Conservation (phyloP, 306 rosid genomes). For the Fragaria iinumae region DNA sequence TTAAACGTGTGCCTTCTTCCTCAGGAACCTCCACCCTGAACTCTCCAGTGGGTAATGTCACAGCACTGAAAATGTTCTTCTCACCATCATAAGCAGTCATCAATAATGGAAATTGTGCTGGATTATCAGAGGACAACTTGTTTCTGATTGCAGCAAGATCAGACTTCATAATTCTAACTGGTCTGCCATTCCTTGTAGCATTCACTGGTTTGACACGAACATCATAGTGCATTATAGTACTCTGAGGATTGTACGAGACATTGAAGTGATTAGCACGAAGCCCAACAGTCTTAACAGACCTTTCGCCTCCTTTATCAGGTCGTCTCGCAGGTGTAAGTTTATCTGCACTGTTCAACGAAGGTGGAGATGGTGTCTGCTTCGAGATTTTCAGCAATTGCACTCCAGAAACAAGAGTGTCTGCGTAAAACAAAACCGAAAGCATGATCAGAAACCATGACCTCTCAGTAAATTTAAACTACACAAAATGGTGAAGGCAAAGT, state of each 20-base stretch:
- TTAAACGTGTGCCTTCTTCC: slow-evolving; percentile 50
- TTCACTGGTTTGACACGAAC: slow-evolving; percentile 44
- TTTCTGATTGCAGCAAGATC: slow-evolving; percentile 52
- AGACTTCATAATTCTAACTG: slow-evolving; percentile 45
- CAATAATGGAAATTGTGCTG: slow-evolving; percentile 43
- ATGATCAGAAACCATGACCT: not conserved
- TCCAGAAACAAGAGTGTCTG: slow-evolving; percentile 30
- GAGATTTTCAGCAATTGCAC: slow-evolving; percentile 30
- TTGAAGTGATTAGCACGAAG: slow-evolving; percentile 57
- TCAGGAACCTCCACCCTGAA: slow-evolving; percentile 44
- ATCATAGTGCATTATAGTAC: slow-evolving; percentile 54
- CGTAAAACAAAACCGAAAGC: not conserved
- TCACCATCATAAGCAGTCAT: slow-evolving; percentile 72
- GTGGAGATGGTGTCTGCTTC: not conserved
- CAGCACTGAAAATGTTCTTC: slow-evolving; percentile 59
- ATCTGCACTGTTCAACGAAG: slow-evolving; percentile 14
- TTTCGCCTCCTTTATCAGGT: slow-evolving; percentile 61
- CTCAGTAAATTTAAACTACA: not conserved
- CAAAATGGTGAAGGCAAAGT: not conserved
- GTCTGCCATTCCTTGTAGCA: slow-evolving; percentile 37
- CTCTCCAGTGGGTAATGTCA: slow-evolving; percentile 53
- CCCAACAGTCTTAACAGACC: slow-evolving; percentile 24
- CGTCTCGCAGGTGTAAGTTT: slow-evolving; percentile 42
- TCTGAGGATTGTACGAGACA: slow-evolving; percentile 41
- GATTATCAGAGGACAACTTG: slow-evolving; percentile 49